Conservation (phyloP, 148 eudicot species). For the Spergularia marina region DNA sequence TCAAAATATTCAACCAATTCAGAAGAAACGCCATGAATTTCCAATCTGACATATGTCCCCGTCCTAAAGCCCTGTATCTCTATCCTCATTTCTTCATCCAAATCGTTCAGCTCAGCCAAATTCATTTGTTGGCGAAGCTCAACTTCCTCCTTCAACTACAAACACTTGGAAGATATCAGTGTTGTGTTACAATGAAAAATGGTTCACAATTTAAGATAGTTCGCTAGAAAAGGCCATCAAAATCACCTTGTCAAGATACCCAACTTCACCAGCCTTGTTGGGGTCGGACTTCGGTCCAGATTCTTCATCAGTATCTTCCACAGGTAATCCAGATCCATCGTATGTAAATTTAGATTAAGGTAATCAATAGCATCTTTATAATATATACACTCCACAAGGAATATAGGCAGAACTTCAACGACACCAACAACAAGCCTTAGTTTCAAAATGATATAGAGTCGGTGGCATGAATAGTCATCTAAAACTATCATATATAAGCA, state of each 20-base stretch:
- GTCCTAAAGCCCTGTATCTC: slow-evolving; percentile 91
- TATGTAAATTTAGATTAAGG: slow-evolving; percentile 67
- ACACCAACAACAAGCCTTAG: too few species aligned
- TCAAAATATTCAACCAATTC: slow-evolving; percentile 98
- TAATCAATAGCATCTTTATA: slow-evolving; percentile 16
- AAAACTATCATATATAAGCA: too few species aligned
- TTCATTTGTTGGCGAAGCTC: slow-evolving; percentile 80
- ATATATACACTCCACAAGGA: neutral
- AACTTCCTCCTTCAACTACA: slow-evolving; percentile 81
- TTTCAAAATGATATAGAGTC: too few species aligned
- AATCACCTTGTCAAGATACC: slow-evolving; percentile 73
- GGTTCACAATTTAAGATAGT: neutral
- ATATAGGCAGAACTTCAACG: neutral
- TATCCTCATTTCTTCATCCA: slow-evolving; percentile 74
- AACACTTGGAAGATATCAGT: slow-evolving; percentile 13
- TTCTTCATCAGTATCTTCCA: slow-evolving; percentile 53
- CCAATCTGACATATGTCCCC: slow-evolving; percentile 85
- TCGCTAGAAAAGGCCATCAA: slow-evolving; percentile 7
- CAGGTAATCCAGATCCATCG: slow-evolving; percentile 56
- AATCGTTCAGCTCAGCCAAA: slow-evolving; percentile 81
- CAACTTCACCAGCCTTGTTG: slow-evolving; percentile 51
- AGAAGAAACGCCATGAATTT: slow-evolving; percentile 77
- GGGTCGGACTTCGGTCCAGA: slow-evolving; percentile 34
- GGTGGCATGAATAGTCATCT: too few species aligned
- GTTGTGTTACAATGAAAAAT: neutral